These are phyloP conservation scores for Salinomyces thailandicus DNA, from an alignment of 2,329 filamentous ascomycete genomes.

Conservation along the genomic window DNA sequence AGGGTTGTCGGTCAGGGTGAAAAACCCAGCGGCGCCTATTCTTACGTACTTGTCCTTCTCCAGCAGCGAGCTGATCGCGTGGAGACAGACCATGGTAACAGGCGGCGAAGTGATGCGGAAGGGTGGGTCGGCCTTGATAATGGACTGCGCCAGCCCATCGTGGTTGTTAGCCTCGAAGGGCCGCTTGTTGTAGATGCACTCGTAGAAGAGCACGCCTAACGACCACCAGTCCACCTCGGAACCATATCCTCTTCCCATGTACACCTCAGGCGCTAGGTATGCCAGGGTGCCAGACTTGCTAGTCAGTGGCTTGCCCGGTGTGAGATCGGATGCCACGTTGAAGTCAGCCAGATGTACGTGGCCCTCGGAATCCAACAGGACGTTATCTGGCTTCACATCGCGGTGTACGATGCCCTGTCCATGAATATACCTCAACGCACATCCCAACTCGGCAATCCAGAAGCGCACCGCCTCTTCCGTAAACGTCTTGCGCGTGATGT, in stretches of 20 bases:
- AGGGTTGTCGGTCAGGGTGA: constrained; percentile 74
- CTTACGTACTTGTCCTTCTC: constrained; percentile 69
- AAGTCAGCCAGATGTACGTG: constrained; percentile 98
- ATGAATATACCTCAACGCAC: constrained; percentile 80
- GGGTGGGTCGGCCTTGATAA: constrained; percentile 70
- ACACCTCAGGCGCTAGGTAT: constrained; percentile 92
- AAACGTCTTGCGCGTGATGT: constrained; percentile 95
- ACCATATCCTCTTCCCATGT: constrained; percentile 78
- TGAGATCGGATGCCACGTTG: constrained; percentile 92
- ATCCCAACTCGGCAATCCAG: constrained; percentile 91
- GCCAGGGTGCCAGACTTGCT: constrained; percentile 96
- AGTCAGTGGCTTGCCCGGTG: constrained; percentile 68
- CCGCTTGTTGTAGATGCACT: constrained; percentile 98
- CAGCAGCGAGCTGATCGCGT: constrained; percentile 75
- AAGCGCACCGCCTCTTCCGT: constrained; percentile 95
- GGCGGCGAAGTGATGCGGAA: constrained; percentile 89
- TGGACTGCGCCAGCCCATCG: constrained; percentile 65
- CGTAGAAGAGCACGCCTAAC: constrained; percentile 92
- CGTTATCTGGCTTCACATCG: constrained; percentile 87
- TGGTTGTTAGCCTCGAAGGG: constrained; percentile 89
- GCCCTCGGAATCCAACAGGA: constrained; percentile 74
- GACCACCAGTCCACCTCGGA: constrained; percentile 98
- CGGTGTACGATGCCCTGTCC: constrained; percentile 79
- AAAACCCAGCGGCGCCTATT: constrained; percentile 72
- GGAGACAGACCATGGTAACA: constrained; percentile 77